phyloP scores from a whole-genome alignment of 2,329 filamentous ascomycete genomes.

The Alternaria gansuensis region DNA sequence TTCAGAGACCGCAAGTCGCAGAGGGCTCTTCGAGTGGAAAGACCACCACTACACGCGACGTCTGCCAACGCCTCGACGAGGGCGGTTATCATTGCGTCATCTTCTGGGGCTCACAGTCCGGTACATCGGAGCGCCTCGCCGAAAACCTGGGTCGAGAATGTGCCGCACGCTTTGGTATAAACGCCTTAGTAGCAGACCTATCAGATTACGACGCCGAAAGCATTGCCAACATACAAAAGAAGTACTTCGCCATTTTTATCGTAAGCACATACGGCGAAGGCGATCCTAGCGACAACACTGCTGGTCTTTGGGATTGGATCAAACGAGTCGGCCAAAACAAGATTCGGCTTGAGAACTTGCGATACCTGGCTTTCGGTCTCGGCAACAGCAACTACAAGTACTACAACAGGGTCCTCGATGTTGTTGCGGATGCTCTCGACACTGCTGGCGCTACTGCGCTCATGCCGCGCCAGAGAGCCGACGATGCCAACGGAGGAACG shows the following conservation, averaged over 20 bases:
- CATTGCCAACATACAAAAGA: conserved; percentile 43
- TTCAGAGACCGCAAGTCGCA: conserved; percentile 59
- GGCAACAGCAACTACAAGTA: conserved; percentile 61
- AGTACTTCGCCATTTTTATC: conserved; percentile 49
- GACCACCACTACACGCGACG: conserved; percentile 54
- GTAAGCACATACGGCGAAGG: conserved; percentile 54
- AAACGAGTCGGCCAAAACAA: conserved; percentile 36
- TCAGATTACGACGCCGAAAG: conserved; percentile 59
- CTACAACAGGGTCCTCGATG: conserved; percentile 56
- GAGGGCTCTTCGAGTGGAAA: conserved; percentile 37
- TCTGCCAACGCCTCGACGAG: conserved; percentile 57
- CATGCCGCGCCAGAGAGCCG: conserved; percentile 49
- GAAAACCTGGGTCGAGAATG: conserved; percentile 54
- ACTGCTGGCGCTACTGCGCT: conserved; percentile 46
- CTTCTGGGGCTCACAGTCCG: conserved; percentile 62
- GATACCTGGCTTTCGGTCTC: conserved; percentile 56
- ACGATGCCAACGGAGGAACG: conserved; percentile 55
- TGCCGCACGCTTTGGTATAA: conserved; percentile 53
- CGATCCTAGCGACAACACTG: conserved; percentile 53
- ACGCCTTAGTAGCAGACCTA: conserved; percentile 56
- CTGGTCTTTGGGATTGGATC: conserved; percentile 49
- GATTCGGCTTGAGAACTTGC: conserved; percentile 39
- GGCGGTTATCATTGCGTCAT: conserved; percentile 50
- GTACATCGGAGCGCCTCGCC: conserved; percentile 58
- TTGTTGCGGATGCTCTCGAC: conserved; percentile 46